These are phyloP conservation scores for Cystobasidium slooffiae DNA, from an alignment of 1,284 basidiomycete genomes.

Conservation along the genomic window DNA sequence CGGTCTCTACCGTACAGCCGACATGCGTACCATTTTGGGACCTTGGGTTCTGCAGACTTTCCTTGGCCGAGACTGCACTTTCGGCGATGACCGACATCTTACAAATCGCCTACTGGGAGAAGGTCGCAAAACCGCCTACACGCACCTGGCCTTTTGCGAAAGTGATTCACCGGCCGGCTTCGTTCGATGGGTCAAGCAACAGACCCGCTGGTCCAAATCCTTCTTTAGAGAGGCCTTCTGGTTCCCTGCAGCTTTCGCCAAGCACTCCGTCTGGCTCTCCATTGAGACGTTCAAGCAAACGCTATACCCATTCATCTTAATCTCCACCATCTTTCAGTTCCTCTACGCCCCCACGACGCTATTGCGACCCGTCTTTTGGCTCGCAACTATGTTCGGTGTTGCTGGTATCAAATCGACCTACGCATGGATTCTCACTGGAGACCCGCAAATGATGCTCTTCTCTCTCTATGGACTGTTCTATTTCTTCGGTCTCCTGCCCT, in stretches of 20 bases:
- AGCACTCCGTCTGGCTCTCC: conserved; percentile 25
- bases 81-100: conserved; percentile 22
- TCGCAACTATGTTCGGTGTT: conserved; percentile 21
- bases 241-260: conserved; percentile 24
- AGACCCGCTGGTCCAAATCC: conserved; percentile 26
- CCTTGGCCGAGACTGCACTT: conserved; percentile 18
- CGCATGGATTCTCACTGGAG: conserved; percentile 16
- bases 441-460: conserved; percentile 13
- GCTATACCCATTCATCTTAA: conserved; percentile 18
- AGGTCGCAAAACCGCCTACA: conserved; percentile 18
- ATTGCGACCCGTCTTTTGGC: conserved; percentile 16
- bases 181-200: conserved; percentile 27
- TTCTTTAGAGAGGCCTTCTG: conserved; percentile 25
- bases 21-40: conserved; percentile 13
- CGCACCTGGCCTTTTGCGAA: conserved; percentile 25
- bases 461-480: conserved; percentile 23
- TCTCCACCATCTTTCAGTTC: conserved; percentile 28
- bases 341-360: conserved; percentile 20
- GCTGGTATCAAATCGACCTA: conserved; percentile 23
- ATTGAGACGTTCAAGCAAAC: conserved; percentile 25
- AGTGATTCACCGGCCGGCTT: conserved; percentile 29
- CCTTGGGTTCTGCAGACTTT: conserved; percentile 23
- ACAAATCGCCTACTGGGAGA: conserved; percentile 19
- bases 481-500: conserved; percentile 19
- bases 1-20: conserved; percentile 11